Conservation (phyloP, 306 rosid genomes). For the Sphenostylis stenocarpa region DNA sequence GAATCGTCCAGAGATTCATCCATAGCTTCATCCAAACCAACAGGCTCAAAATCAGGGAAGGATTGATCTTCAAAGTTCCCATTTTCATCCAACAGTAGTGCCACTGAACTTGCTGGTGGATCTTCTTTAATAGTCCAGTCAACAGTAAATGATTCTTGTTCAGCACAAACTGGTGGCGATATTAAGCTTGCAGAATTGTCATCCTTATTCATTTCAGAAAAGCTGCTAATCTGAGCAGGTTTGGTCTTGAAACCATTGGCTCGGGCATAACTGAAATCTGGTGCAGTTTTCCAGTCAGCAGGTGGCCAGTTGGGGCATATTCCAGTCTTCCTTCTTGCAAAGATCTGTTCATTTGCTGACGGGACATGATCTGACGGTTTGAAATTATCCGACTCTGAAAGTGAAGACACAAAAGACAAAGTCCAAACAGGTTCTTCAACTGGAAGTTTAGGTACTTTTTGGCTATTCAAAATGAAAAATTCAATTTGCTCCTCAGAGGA, state of each 20-base stretch:
- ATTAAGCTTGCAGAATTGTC: slow-evolving; percentile 38
- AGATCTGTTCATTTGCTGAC: slow-evolving; percentile 40
- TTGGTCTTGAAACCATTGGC: slow-evolving; percentile 57
- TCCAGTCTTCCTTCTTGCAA: slow-evolving; percentile 50
- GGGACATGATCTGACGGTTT: slow-evolving; percentile 33
- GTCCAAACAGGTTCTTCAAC: slow-evolving; percentile 80
- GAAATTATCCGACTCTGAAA: slow-evolving; percentile 35
- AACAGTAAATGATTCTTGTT: slow-evolving; percentile 43
- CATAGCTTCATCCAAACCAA: slow-evolving; percentile 17
- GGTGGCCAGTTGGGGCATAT: slow-evolving; percentile 67
- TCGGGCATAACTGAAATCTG: slow-evolving; percentile 68
- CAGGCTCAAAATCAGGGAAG: slow-evolving; percentile 30
- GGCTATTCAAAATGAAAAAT: slow-evolving; percentile 67
- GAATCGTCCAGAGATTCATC: slow-evolving; percentile 21
- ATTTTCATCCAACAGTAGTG: slow-evolving; percentile 41
- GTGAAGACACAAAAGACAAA: slow-evolving; percentile 43
- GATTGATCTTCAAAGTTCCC: slow-evolving; percentile 39
- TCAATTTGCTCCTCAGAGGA: slow-evolving; percentile 70
- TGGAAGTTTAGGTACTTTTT: slow-evolving; percentile 64
- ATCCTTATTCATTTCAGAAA: slow-evolving; percentile 31
- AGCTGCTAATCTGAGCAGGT: slow-evolving; percentile 39
- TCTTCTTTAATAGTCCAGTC: slow-evolving; percentile 51
- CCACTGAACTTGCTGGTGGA: slow-evolving; percentile 36
- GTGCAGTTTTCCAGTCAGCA: slow-evolving; percentile 84
- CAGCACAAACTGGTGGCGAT: slow-evolving; percentile 33